phyloP scores from a whole-genome alignment of 2,329 filamentous ascomycete genomes.

The Arthrobotrys sphaeroides region DNA sequence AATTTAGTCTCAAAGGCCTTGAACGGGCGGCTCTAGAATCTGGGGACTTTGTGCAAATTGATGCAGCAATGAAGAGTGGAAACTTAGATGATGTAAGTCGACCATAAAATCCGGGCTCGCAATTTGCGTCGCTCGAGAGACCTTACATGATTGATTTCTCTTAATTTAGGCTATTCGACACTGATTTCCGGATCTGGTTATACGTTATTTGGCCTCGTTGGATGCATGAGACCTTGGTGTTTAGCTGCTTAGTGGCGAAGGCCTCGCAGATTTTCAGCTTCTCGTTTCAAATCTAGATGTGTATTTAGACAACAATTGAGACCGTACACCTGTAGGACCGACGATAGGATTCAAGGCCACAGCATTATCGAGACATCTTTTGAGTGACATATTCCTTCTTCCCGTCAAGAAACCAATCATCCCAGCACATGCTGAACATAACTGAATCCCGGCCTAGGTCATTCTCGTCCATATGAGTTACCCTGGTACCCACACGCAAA shows the following conservation, averaged over 20 bases:
- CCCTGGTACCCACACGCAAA: constrained; percentile 33
- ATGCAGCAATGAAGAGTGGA: constrained; percentile 11
- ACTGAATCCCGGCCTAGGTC: constrained; percentile 58
- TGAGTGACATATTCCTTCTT: constrained; percentile 47
- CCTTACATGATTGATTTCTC: too few species aligned
- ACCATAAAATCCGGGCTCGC: not conserved
- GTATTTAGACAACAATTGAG: too few species aligned
- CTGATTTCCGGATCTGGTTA: too few species aligned
- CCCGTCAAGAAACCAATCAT: constrained; percentile 57
- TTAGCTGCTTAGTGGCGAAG: too few species aligned
- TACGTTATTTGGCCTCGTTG: too few species aligned
- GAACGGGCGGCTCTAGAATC: constrained; percentile 10
- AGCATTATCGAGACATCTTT: not conserved
- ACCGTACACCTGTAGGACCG: not conserved
- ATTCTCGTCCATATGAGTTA: constrained; percentile 52
- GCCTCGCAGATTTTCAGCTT: too few species aligned
- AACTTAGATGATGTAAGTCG: constrained; percentile 1
- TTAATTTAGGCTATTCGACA: too few species aligned
- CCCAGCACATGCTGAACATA: constrained; percentile 59
- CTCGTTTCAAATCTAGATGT: too few species aligned
- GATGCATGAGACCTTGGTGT: too few species aligned
- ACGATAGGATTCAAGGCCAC: too few species aligned
- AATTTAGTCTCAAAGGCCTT: not conserved
- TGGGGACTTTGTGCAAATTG: not conserved
- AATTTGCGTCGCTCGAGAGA: not conserved